phyloP scores from a whole-genome alignment of 306 rosid genomes.

The Quercus agrifolia region DNA sequence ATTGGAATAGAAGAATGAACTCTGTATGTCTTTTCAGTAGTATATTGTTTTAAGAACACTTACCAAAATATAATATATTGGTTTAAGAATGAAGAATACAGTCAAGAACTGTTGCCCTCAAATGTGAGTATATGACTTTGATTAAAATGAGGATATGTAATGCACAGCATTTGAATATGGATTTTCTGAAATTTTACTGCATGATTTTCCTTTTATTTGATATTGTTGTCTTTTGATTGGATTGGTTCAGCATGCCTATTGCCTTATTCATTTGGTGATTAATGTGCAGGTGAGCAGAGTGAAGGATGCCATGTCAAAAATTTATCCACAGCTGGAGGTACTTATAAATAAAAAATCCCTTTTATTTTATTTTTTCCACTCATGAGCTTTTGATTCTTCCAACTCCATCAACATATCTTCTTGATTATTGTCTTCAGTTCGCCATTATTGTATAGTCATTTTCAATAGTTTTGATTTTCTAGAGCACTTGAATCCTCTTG shows the following conservation, averaged over 20 bases:
- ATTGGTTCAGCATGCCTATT: slow-evolving; percentile 18
- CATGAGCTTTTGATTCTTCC: not conserved
- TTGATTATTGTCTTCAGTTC: not conserved
- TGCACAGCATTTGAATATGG: slow-evolving; percentile 3
- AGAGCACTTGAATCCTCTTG: not conserved
- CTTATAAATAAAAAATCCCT: not conserved
- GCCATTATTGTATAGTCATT: not conserved
- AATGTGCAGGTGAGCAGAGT: slow-evolving; percentile 67
- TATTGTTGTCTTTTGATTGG: not conserved
- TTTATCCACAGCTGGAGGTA: slow-evolving; percentile 93
- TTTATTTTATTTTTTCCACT: too few relatives aligned
- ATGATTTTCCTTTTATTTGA: not conserved
- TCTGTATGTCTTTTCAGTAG: not conserved
- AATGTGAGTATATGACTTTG: slow-evolving; percentile 4
- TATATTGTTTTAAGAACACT: not conserved
- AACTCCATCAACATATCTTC: not conserved
- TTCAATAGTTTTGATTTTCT: not conserved
- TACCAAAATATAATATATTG: not conserved
- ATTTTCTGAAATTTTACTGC: not conserved
- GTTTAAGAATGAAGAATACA: not conserved
- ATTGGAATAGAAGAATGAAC: not conserved
- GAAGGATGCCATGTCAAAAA: slow-evolving; percentile 90
- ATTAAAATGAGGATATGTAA: slow-evolving; percentile 3
- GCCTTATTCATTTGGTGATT: slow-evolving; percentile 21
- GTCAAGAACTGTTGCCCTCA: slow-evolving; percentile 3